Evolutionary conservation across 768 basidiomycete genomes (phyloP), one percentile per base, ranked within the genome.

Genomic region (Stropharia rugosoannulata): DNA sequence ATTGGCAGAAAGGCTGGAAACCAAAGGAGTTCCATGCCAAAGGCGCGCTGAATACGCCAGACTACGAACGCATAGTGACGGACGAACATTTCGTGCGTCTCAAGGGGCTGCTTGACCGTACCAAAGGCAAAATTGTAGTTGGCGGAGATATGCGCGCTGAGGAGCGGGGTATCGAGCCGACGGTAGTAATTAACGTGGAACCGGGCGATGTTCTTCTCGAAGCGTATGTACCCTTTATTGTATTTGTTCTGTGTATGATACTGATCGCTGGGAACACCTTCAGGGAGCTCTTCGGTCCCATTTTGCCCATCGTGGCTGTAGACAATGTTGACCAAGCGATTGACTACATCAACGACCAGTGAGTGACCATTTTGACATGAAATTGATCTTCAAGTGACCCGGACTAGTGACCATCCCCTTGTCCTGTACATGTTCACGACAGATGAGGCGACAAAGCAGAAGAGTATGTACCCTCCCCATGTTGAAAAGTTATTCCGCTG

Each of bases 271-370:
- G 5, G 18, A 15, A 29, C 19, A 44, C 16, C 32, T 48, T 4
- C 59, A 89, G 88, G 57, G 90, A 91, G 65, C 66, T 90, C 2
- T 92, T 92, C 59, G 90, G 87, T 0, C 89, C 90, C 0, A 66
- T 91, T 19, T 62, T 91, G 6, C 83, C 89, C 0, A 74, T 92
- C 43, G 61, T 90, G 11, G 71, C 81, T 0, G 78, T 90, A 0
- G 79, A 84, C 32, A 72, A 67, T 50, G 51, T 87, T 6, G 75
- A 82, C 2, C 80, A 82, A 16, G 87, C 83, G 0, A 71, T 88
- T 37, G 72, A 75, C 1, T 82, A 82, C 61, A 67, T 89, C 41
- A 80, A 79, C 44, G 66, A 70, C 3, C 74, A 77, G 87, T 86
- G 48, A 15, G 76, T 53, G 7, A 15, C 15, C 39, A 49, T 22